Evolutionary conservation across 495 filamentous ascomycete genomes (phyloP).

Genomic region (Penicillium psychrofluorescens): DNA sequence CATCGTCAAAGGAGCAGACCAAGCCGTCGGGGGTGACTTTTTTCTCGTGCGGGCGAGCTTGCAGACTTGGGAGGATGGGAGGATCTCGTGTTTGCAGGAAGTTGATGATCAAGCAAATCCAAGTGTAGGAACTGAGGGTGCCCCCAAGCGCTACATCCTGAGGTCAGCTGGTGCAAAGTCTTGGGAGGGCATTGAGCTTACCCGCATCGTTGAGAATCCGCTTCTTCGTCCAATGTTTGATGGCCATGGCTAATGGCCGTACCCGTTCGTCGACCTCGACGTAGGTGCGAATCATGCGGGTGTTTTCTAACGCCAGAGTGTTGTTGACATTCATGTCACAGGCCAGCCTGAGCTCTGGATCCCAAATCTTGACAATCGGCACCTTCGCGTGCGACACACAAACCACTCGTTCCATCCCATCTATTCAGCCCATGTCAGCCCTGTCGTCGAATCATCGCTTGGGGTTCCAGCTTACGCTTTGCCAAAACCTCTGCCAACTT

Average conservation of each 20-base stretch:
- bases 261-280: constrained; percentile 89
- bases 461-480: constrained; percentile 54
- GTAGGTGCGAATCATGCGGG: constrained; percentile 96
- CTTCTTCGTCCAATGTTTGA: constrained; percentile 94
- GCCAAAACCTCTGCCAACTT: constrained; percentile 76
- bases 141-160: constrained; percentile 70
- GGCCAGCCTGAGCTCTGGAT: constrained; percentile 82
- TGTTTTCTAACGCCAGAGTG: constrained; percentile 88
- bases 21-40: constrained; percentile 50
- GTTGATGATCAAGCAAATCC: constrained; percentile 97
- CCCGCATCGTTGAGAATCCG: constrained; percentile 93
- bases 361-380: constrained; percentile 98
- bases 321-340: constrained; percentile 99
- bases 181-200: constrained; percentile 36
- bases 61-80: constrained; percentile 80
- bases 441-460: background rate
- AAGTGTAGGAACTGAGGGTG: constrained; percentile 97
- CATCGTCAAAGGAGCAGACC: constrained; percentile 74
- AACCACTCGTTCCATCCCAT: constrained; percentile 92
- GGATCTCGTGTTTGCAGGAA: constrained; percentile 88
- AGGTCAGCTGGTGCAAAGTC: constrained; percentile 6
- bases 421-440: constrained; percentile 34
- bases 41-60: constrained; percentile 64
- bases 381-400: constrained; percentile 93
- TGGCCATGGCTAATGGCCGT: constrained; percentile 84